phyloP scores from a whole-genome alignment of 2,329 filamentous ascomycete genomes.

The Nemania diffusa region DNA sequence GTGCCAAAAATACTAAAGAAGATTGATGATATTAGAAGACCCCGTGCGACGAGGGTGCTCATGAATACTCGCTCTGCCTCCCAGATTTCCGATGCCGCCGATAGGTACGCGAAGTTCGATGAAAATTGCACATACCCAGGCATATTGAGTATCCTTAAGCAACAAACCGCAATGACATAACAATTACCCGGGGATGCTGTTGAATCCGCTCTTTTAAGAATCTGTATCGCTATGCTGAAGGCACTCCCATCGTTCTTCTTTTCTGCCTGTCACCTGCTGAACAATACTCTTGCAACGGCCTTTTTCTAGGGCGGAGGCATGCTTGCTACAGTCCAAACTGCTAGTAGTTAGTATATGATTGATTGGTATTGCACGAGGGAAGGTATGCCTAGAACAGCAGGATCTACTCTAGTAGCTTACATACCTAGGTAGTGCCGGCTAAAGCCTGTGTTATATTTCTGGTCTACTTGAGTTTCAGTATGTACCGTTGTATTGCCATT shows the following conservation, averaged over 20 bases:
- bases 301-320: too few relatives aligned
- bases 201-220: not conserved
- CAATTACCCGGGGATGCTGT: not conserved
- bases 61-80: slow-evolving; percentile 35
- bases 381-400: too few relatives aligned
- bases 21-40: slow-evolving; percentile 36
- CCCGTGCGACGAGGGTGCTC: slow-evolving; percentile 35
- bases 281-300: too few relatives aligned
- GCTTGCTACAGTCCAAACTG: too few relatives aligned
- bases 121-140: slow-evolving; percentile 29
- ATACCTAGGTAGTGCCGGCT: too few relatives aligned
- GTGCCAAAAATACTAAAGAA: slow-evolving; percentile 36
- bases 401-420: too few relatives aligned
- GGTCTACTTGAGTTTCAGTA: too few relatives aligned
- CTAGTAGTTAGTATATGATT: too few relatives aligned
- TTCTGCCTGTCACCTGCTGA: too few relatives aligned
- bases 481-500: too few relatives aligned
- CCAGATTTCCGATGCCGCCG: slow-evolving; percentile 18
- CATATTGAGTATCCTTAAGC: slow-evolving; percentile 23
- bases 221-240: not conserved
- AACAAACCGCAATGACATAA: slow-evolving; percentile 9
- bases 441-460: too few relatives aligned
- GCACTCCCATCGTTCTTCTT: not conserved
- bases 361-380: too few relatives aligned
- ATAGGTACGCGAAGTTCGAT: slow-evolving; percentile 27